Conservation (phyloP, 2,329 filamentous ascomycete genomes). For the Berkeleyomyces basicola region DNA sequence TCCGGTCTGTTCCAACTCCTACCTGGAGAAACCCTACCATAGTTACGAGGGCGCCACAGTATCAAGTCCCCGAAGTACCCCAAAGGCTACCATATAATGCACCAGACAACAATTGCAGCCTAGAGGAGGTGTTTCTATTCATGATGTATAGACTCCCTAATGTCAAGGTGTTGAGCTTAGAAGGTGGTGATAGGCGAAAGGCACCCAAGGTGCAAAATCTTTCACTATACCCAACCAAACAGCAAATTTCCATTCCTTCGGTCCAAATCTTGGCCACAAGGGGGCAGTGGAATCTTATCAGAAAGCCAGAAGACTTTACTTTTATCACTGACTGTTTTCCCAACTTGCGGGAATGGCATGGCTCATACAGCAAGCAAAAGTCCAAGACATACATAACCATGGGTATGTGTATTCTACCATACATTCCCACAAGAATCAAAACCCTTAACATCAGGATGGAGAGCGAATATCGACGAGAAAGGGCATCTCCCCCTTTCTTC, state of each 20-base stretch:
- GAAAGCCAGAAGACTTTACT: slow-evolving; percentile 44
- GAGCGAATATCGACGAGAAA: slow-evolving; percentile 52
- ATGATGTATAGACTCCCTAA: slow-evolving; percentile 41
- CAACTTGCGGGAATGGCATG: slow-evolving; percentile 45
- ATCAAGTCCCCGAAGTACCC: neutral
- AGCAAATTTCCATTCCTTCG: slow-evolving; percentile 25
- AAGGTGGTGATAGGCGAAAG: slow-evolving; percentile 63
- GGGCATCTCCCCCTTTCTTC: slow-evolving; percentile 43
- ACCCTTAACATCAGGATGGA: slow-evolving; percentile 54
- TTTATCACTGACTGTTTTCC: slow-evolving; percentile 46
- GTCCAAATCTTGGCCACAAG: slow-evolving; percentile 54
- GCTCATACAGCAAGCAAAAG: slow-evolving; percentile 55
- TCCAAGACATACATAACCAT: slow-evolving; percentile 57
- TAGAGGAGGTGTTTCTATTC: slow-evolving; percentile 53
- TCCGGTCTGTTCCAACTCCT: slow-evolving; percentile 27
- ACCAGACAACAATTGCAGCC: slow-evolving; percentile 42
- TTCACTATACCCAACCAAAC: slow-evolving; percentile 11
- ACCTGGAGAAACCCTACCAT: neutral
- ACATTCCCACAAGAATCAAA: slow-evolving; percentile 39
- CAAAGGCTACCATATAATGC: slow-evolving; percentile 35
- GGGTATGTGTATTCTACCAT: slow-evolving; percentile 39
- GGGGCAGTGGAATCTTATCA: slow-evolving; percentile 63
- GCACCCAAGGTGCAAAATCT: slow-evolving; percentile 42
- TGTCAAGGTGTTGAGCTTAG: slow-evolving; percentile 50
- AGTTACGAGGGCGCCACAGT: neutral